phyloP scores from a whole-genome alignment of 345 rosid genomes.

The Eucalyptus shirleyi region DNA sequence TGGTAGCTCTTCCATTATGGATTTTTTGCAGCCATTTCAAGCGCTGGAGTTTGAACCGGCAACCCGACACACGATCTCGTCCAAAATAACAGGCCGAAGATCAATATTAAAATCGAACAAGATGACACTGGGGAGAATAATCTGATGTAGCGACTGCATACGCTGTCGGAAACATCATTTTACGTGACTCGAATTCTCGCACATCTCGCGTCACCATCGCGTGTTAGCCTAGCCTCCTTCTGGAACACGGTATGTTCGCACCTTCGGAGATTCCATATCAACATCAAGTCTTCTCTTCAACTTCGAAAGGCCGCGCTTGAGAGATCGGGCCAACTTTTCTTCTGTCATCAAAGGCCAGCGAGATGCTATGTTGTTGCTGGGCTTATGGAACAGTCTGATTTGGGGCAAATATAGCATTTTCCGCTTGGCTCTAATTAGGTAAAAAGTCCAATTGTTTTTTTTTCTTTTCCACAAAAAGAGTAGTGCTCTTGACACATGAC shows the following conservation, averaged over 20 bases:
- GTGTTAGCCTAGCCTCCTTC: not conserved
- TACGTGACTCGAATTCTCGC: not conserved
- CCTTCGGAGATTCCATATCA: not conserved
- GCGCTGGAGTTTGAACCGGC: not conserved
- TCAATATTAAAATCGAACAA: not conserved
- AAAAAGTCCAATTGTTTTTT: not conserved
- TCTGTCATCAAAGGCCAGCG: not conserved
- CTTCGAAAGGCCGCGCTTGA: not conserved
- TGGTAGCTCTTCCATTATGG: not conserved
- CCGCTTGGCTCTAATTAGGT: not conserved
- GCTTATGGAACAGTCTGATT: not conserved
- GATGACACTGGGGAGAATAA: not conserved
- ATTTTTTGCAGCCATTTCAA: not conserved
- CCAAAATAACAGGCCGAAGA: not conserved
- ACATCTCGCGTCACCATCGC: not conserved
- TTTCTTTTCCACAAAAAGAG: not conserved
- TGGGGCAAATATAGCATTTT: not conserved
- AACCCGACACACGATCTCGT: not conserved
- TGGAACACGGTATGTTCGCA: not conserved
- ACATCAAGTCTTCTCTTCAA: not conserved
- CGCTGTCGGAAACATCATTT: not conserved
- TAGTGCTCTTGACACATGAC: not conserved
- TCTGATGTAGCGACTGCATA: not conserved
- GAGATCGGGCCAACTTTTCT: not conserved
- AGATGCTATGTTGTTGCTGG: not conserved